Base-by-base conservation (phyloP, 768 basidiomycete genomes). In the Mycena floridula region DNA sequence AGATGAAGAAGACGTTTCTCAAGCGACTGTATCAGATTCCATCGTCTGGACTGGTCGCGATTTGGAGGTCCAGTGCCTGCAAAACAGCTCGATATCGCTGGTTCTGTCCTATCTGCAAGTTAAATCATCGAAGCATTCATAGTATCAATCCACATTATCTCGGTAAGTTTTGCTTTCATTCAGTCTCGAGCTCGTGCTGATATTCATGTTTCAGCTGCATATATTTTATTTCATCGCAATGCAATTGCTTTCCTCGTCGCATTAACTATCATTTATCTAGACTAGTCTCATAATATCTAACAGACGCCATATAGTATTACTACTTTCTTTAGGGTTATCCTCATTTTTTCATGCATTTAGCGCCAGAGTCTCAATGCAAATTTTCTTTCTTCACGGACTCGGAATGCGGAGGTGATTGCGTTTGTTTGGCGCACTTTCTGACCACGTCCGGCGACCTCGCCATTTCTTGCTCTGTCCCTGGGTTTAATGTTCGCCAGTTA, bases 71-170 rank as follows among this genome's bases (percentile, higher is more conserved):
- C 77, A 88, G 25, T 94, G 91, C 59, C 79, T 82, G 52, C 93
- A 96, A 62, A 98, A 96, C 55, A 92, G 91, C 57, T 73, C 87
- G 12, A 80, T 97, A 27, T 77, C 88, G 3, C 67, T 80, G 25
- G 78, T 93, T 44, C 71, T 95, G 37, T 76, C 81, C 41, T 72
- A 75, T 50, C 60, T 88, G 37, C 76, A 79, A 56, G 72, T 75
- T 11, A 71, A 70, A 11, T 57, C 67, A 28, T 64, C 72, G 37
- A 74, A 70, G n/a, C n/a, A n/a, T n/a, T n/a, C n/a, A n/a, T n/a
- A n/a, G n/a, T n/a, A n/a, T n/a, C n/a, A n/a, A n/a, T n/a, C n/a
- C n/a, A n/a, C n/a, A n/a, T n/a, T n/a, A n/a, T n/a, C n/a, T n/a
- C n/a, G n/a, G n/a, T n/a, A n/a, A n/a, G n/a, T n/a, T n/a, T n/a